Percentiles rank a stretch among this genome's conserved stretches.
phyloP scores from a whole-genome alignment of 345 rosid species.

The Erysimum cheiranthoides region DNA sequence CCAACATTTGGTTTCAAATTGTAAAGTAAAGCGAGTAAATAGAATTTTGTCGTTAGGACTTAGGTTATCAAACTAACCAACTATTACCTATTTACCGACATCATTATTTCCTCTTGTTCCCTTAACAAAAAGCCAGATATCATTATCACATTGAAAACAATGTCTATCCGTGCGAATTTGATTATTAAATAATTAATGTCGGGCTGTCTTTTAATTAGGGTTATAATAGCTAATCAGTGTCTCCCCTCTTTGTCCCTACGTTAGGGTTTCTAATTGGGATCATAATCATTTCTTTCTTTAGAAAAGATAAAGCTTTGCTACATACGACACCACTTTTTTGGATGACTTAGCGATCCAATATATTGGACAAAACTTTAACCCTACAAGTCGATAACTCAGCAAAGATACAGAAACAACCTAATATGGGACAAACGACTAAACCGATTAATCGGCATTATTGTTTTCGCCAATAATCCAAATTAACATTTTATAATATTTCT shows the following conservation, averaged over 20 bases:
- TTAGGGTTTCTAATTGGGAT: slow-evolving; percentile 40
- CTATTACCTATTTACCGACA: slow-evolving; percentile 52
- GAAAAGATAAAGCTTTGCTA: slow-evolving; percentile 28
- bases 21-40: slow-evolving; percentile 33
- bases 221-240: slow-evolving; percentile 38
- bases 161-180: slow-evolving; percentile 43
- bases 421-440: not conserved
- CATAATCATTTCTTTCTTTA: slow-evolving; percentile 26
- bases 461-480: not conserved
- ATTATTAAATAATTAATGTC: slow-evolving; percentile 45
- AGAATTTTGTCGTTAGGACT: slow-evolving; percentile 29
- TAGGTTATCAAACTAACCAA: slow-evolving; percentile 39
- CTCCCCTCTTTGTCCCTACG: slow-evolving; percentile 42
- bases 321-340: slow-evolving; percentile 17
- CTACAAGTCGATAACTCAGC: not conserved
- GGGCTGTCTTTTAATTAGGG: slow-evolving; percentile 44
- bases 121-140: slow-evolving; percentile 36
- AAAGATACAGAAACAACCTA: not conserved
- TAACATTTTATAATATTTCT: not conserved
- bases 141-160: slow-evolving; percentile 45
- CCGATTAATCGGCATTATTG: not conserved
- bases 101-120: slow-evolving; percentile 41
- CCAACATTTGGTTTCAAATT: slow-evolving; percentile 21
- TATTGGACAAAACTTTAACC: not conserved
- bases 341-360: not conserved